Percentiles rank a stretch among this genome's conserved stretches.
phyloP scores from a whole-genome alignment of 2,329 filamentous ascomycete species.

The Celoporthe dispersa region DNA sequence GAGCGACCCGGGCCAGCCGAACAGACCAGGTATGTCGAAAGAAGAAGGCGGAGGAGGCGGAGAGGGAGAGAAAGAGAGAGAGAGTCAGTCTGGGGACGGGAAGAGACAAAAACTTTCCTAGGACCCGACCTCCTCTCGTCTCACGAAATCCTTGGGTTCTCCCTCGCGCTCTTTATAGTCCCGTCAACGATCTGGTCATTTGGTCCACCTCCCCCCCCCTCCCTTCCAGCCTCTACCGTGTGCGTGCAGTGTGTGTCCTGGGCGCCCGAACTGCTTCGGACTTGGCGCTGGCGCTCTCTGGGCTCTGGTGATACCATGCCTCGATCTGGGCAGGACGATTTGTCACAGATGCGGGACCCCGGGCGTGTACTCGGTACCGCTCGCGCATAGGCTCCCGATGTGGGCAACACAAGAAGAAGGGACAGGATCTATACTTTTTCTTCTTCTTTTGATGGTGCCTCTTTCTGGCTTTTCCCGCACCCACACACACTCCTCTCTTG shows the following conservation, averaged over 20 bases:
- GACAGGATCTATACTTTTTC: too few relatives aligned
- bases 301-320: constrained; percentile 19
- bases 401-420: background rate
- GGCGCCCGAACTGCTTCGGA: background rate
- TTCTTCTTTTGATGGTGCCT: background rate
- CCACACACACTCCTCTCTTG: background rate
- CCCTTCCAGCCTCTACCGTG: constrained; percentile 5
- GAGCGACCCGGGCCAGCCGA: constrained; percentile 34
- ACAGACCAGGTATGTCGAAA: constrained; percentile 34
- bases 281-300: constrained; percentile 13
- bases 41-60: background rate
- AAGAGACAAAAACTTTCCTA: background rate
- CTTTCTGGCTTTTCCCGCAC: too few relatives aligned
- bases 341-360: constrained; percentile 23
- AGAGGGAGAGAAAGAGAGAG: background rate
- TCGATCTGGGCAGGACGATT: constrained; percentile 28
- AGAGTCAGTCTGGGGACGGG: too few relatives aligned
- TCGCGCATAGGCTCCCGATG: background rate
- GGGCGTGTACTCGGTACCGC: background rate
- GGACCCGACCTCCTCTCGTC: background rate
- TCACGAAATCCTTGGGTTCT: constrained; percentile 6
- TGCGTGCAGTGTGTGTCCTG: background rate
- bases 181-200: background rate
- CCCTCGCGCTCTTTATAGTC: constrained; percentile 11
- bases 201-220: background rate